Conservation (phyloP, 208 protist genomes). For the Acanthamoeba lenticulata region DNA sequence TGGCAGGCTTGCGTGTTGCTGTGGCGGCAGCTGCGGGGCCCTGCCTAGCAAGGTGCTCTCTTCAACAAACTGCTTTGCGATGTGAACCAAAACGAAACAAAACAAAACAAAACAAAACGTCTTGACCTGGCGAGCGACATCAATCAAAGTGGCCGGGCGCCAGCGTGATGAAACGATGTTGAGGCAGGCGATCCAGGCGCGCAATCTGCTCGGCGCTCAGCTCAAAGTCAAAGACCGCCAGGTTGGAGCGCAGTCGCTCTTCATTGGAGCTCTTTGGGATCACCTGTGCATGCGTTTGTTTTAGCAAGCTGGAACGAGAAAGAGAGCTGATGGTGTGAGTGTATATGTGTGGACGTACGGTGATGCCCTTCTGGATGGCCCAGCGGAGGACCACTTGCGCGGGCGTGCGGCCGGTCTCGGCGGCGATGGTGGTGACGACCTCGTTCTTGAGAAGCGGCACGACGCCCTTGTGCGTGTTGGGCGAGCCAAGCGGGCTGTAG, state of each 20-base stretch:
- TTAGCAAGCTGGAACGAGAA: neutral
- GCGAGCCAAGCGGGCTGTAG: conserved; percentile 78
- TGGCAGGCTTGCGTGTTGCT: conserved; percentile 33
- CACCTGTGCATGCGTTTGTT: neutral
- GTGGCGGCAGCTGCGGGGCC: neutral
- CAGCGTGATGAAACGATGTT: neutral
- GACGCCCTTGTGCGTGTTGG: neutral
- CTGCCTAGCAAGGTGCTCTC: neutral
- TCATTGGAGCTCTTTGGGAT: conserved; percentile 91
- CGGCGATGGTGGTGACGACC: conserved; percentile 68
- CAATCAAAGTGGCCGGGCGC: conserved; percentile 30
- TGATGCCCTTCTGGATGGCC: conserved; percentile 60
- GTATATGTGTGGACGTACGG: neutral
- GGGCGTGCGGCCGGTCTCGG: conserved; percentile 16
- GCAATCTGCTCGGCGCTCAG: conserved; percentile 87
- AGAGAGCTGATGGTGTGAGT: neutral
- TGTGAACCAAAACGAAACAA: no score
- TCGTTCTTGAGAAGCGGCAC: conserved; percentile 62
- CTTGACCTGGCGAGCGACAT: no score
- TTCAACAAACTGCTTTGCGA: no score
- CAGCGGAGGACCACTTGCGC: conserved; percentile 71
- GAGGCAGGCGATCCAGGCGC: conserved; percentile 74
- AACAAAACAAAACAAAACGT: no score
- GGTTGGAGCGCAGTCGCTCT: conserved; percentile 91
- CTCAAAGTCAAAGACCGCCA: conserved; percentile 91